Base-by-base conservation (phyloP, 2,329 filamentous ascomycete genomes). In the Plectosphaerella cucumerina region DNA sequence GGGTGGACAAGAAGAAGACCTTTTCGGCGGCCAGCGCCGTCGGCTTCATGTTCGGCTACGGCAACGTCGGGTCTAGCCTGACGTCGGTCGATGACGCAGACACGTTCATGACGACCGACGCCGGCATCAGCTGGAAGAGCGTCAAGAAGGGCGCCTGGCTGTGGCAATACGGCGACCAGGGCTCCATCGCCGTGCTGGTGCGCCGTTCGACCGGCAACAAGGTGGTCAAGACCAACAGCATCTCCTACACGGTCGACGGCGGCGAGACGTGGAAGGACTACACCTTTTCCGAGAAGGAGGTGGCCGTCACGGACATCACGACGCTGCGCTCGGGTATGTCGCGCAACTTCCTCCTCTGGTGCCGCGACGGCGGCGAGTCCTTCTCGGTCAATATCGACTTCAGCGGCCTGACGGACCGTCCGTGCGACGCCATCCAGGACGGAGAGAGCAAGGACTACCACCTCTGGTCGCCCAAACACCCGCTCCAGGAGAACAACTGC, bases 111-210 rank as follows among this genome's bases (percentile, higher is more conserved):
- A 95, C 90, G 11, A 79, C 80, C 1, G 92, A 99, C 65, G 94
- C 87, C n/a, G 95, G 95, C 50, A 79, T 97, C 48, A 89, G 75
- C 37, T 99, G 94, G 94, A 85, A 79, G 57, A 82, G 85, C 52
- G 84, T 93, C 54, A 93, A 89, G 71, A 92, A 95, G 69, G 95
- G 94, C 6, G 81, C 80, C 34, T 96, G 91, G 76, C 87, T 88
- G 62, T 99, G 91, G 90, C 90, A 96, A 62, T 96, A 90, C 65
- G 95, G 94, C 52, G 95, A 99, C 61, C 90, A 96, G 66, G 94
- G 94, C 23, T 94, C 90, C 6, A 87, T 97, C 60, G 84, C 97
- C 55, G 90, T 96, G 41, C 86, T 99, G 46, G 91, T 93, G 20
- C 82, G 87, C 62, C 84, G 90, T 51, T 77, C 80, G 14, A 79